Base-by-base conservation (phyloP, 345 rosid genomes). In the Moricandia moricandioides region DNA sequence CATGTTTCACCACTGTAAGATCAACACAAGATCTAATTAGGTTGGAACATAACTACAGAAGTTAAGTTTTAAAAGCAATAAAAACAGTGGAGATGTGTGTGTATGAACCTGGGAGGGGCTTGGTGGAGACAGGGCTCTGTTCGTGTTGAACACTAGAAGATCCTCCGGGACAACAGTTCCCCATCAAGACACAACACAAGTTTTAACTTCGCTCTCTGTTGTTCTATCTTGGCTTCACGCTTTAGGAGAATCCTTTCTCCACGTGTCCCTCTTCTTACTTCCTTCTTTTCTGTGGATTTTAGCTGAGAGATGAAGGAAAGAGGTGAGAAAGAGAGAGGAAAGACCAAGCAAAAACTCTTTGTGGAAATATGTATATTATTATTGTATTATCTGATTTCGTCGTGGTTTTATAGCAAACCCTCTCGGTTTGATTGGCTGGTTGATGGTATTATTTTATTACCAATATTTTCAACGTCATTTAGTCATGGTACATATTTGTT, bases 61-160 rank as follows among this genome's bases (percentile, higher is more conserved):
- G 58, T 39, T 70, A 2, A 2, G 8, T 62, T 3, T 69, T 0
- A 10, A 0, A 4, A 35, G 16, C n/a, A 21, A 37, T 1, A 8
- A 2, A 74, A n/a, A 30, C 45, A 29, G 57, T 62, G 71, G 71
- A 59, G 40, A 45, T 37, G 33, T 65, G 71, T 63, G 51, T 65
- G 55, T 49, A 35, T 6, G 69, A 51, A 78, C 81, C 81, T 73
- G 65, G 54, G 52, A 73, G 59, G 12, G 70, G 78, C 9, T 72
- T 67, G 65, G 74, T 61, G 65, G 81, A 18, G 69, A 13, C 66
- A 67, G 77, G 69, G 45, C 39, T 78, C 9, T 59, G 81, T 45
- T 71, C 80, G 0, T 78, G 70, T 21, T 4, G 52, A 78, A 72
- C 81, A 66, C 65, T 29, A n/a, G 77, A 72, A 72, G 80, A 76